Evolutionary conservation across 1,139 yeast species (phyloP).

Genomic region (Magnusiomyces suaveolens): DNA sequence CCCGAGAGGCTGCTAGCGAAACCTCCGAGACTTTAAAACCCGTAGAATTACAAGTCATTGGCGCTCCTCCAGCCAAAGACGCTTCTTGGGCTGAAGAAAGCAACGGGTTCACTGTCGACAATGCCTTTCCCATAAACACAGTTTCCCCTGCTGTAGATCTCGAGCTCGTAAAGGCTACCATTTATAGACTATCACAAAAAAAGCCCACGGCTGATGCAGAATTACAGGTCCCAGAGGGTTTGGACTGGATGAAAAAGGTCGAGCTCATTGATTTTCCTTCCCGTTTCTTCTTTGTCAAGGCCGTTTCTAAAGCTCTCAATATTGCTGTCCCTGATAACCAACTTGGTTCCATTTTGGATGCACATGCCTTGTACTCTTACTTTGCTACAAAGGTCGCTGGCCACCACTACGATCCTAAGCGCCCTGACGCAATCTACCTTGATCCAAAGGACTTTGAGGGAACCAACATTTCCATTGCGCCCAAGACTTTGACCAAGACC

Average conservation of each 20-base stretch:
- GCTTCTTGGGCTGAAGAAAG: conserved; percentile 4
- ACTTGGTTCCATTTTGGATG: conserved; percentile 43
- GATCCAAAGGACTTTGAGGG: conserved; percentile 40
- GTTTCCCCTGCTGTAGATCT: conserved; percentile 6
- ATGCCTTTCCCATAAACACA: conserved; percentile 10
- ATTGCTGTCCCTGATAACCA: conserved; percentile 57
- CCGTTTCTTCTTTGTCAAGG: conserved; percentile 52
- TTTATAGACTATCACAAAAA: conserved; percentile 1
- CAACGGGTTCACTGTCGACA: conserved; percentile 8
- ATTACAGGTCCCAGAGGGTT: conserved; percentile 2
- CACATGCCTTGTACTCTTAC: conserved; percentile 39
- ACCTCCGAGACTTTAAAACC: conserved; percentile 6
- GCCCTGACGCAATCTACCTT: conserved; percentile 68
- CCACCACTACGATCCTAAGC: conserved; percentile 48
- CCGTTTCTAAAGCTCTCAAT: conserved; percentile 51
- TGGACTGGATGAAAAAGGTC: conserved; percentile 1
- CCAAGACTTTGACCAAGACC: conserved; percentile 24
- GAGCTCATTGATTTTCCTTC: conserved; percentile 8
- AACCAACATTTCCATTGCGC: conserved; percentile 42
- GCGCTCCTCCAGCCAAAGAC: conserved; percentile 9
- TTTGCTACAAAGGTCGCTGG: conserved; percentile 41
- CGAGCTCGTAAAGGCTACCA: conserved; percentile 9
- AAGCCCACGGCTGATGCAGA: neutral
- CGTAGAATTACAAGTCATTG: conserved; percentile 14
- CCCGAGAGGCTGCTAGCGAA: conserved; percentile 9